A percentile compares a stretch with the other conserved stretches of the same genome.
These are phyloP conservation scores for Plasmodium falciparum DNA, from an alignment of 169 alveolate genomes.

Conservation along the genomic window DNA sequence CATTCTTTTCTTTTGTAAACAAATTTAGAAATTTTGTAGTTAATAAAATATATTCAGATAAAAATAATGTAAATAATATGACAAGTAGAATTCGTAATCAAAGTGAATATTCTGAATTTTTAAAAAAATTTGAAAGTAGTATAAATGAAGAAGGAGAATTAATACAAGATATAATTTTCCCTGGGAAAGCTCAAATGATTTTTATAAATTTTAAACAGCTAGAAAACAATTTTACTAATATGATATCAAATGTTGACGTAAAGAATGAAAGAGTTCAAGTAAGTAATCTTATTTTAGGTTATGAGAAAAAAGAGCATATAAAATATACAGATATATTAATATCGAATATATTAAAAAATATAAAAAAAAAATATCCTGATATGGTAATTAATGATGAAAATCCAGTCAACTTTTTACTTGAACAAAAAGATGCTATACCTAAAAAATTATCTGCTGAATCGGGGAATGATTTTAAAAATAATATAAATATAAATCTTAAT, in stretches of 20 bases:
- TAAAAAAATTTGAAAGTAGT: conserved; percentile 70
- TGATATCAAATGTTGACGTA: conserved; percentile 56
- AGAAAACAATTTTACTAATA: conserved; percentile 58
- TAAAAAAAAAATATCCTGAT: conserved; percentile 72
- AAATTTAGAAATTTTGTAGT: conserved; percentile 12
- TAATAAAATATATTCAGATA: conserved; percentile 11
- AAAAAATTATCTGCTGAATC: background rate
- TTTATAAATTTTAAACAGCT: conserved; percentile 71
- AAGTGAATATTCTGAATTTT: conserved; percentile 67
- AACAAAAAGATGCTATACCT: conserved; percentile 15
- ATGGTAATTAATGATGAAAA: conserved; percentile 68
- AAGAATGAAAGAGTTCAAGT: conserved; percentile 65
- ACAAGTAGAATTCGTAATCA: background rate
- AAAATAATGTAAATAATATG: background rate
- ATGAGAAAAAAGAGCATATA: conserved; percentile 68
- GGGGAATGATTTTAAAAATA: background rate
- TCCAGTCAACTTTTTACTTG: conserved; percentile 58
- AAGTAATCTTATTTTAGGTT: conserved; percentile 57
- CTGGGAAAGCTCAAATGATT: conserved; percentile 75
- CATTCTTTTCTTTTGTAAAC: background rate
- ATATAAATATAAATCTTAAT: background rate
- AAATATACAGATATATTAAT: conserved; percentile 65
- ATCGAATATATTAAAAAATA: conserved; percentile 70
- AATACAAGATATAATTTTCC: conserved; percentile 53
- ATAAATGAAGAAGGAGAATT: conserved; percentile 73